These are phyloP conservation scores for Malus asiatica DNA, from an alignment of 306 rosid species.

Conservation along the genomic window DNA sequence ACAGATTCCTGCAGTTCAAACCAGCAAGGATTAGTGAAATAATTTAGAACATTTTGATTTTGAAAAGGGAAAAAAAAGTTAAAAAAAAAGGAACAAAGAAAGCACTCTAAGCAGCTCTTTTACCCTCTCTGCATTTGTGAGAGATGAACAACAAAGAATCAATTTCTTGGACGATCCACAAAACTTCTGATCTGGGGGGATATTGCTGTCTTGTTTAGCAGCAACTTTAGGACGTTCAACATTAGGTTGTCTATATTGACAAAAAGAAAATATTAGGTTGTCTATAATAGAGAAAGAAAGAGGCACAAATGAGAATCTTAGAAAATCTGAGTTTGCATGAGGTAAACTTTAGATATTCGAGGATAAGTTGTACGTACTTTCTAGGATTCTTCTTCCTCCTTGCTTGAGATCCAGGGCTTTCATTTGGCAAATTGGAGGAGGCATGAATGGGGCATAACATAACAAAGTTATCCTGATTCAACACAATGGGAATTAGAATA, in stretches of 20 bases:
- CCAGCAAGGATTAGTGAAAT: constrained; percentile 10
- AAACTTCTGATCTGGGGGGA: constrained; percentile 22
- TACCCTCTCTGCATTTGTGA: constrained; percentile 66
- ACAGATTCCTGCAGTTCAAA: constrained; percentile 51
- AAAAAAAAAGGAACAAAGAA: neutral
- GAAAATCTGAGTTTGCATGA: neutral
- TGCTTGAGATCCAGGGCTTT: constrained; percentile 40
- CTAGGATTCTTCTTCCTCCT: constrained; percentile 29
- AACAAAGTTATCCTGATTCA: constrained; percentile 68
- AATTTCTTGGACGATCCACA: constrained; percentile 48
- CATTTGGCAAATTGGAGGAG: constrained; percentile 55
- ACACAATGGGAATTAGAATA: constrained; percentile 1
- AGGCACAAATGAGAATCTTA: constrained; percentile 4
- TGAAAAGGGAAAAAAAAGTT: neutral
- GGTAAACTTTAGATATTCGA: neutral
- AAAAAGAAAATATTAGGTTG: neutral
- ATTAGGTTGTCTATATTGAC: constrained; percentile 17
- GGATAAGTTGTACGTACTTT: constrained; percentile 18
- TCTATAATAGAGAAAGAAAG: constrained; percentile 20
- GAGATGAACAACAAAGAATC: constrained; percentile 85
- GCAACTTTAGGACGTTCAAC: constrained; percentile 17
- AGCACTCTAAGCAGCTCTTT: constrained; percentile 19
- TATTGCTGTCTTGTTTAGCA: constrained; percentile 16
- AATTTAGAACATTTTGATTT: neutral
- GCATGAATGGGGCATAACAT: constrained; percentile 86